phyloP scores from a whole-genome alignment of 257 asterid genomes.

The Cinchona pubescens region DNA sequence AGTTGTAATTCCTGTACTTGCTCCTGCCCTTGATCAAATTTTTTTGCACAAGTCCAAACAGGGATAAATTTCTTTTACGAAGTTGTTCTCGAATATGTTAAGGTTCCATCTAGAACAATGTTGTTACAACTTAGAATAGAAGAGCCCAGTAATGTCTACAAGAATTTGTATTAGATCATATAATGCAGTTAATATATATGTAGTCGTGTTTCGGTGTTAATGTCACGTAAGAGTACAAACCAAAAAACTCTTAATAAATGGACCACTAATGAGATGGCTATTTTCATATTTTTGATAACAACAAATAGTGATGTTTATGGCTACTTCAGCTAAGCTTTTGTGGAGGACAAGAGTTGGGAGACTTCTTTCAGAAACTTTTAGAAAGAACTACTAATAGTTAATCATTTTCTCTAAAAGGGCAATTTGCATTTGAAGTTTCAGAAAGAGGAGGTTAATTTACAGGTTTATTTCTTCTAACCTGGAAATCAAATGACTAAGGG shows the following conservation, averaged over 20 bases:
- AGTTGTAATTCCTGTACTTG: too few species aligned
- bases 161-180: not conserved
- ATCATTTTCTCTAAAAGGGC: not conserved
- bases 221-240: not conserved
- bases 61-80: not conserved
- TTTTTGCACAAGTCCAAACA: not conserved
- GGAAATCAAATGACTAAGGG: not conserved
- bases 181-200: too few species aligned
- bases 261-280: slow-evolving; percentile 17
- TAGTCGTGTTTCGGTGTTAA: not conserved
- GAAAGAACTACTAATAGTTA: not conserved
- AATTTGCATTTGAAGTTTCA: not conserved
- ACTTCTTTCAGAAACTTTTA: slow-evolving; percentile 3
- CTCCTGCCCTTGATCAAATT: too few species aligned
- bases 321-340: slow-evolving; percentile 2
- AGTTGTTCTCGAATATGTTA: not conserved
- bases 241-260: not conserved
- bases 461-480: not conserved
- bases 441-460: not conserved
- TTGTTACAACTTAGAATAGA: not conserved
- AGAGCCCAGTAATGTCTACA: slow-evolving; percentile 3
- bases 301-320: not conserved
- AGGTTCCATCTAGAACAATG: not conserved
- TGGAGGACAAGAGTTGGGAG: slow-evolving; percentile 8
- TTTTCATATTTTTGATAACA: slow-evolving; percentile 3